Base-by-base conservation (phyloP, 2,329 filamentous ascomycete genomes). In the Talaromyces sp. region DNA sequence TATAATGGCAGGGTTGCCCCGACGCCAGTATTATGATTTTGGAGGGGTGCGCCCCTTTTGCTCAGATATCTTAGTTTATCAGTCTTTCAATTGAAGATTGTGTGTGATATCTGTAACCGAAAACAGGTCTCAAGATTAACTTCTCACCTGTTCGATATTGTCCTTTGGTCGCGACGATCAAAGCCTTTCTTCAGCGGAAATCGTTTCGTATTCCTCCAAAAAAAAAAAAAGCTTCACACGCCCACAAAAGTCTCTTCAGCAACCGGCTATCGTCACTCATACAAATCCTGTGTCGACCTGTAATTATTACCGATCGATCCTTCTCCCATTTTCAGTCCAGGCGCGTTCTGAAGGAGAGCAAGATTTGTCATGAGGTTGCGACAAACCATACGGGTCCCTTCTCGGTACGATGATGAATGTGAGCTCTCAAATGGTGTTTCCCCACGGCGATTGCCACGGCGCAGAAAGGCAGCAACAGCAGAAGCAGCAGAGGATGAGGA, bases 341-440 rank as follows among this genome's bases (percentile, higher is more conserved):
- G 8, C 45, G 31, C 35, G 35, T 54, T 54, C 49, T 37, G n/a
- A 37, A 57, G 19, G 1, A 45, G 41, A 13, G 39, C 27, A 27
- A n/a, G 9, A 50, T 19, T 62, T 49, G 69, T 60, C 33, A 78
- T 78, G 76, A 73, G 69, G 59, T 72, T 78, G 19, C 73, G 78
- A 66, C 64, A 68, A 5, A 72, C 35, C 16, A 73, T 80, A 60
- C 71, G 68, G 14, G 69, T 67, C 22, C 77, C 78, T 10, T 58
- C 67, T 27, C 69, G 73, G 52, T 73, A 72, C 33, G 68, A 71
- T 24, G 70, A 71, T 22, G 77, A 78, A 37, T 65, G 70, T 5
- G 65, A 66, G 31, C 67, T 71, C 39, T 66, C 65, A 19, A 65
- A 37, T 27, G 35, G 39, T 33, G 56, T 59, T 45, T 59, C 56